Percentiles rank a stretch among this genome's conserved stretches.
These are phyloP conservation scores for Monosporascus sp. DNA, from an alignment of 2,329 filamentous ascomycete genomes.

Conservation along the genomic window DNA sequence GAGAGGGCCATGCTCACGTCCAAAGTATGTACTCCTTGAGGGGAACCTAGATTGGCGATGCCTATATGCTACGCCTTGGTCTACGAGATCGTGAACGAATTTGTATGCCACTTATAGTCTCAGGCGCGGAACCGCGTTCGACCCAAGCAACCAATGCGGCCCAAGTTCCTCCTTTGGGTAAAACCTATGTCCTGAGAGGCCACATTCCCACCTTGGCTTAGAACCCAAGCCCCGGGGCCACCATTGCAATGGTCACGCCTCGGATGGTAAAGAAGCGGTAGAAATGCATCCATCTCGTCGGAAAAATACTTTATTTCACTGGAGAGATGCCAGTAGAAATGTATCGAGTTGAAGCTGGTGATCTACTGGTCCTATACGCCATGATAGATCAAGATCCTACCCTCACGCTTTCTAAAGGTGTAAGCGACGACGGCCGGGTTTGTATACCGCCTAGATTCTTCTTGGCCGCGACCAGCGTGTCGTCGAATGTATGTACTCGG, in stretches of 20 bases:
- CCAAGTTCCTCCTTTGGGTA: constrained; percentile 36
- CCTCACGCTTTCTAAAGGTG: constrained; percentile 29
- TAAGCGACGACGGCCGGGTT: constrained; percentile 32
- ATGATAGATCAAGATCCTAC: constrained; percentile 32
- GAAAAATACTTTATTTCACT: constrained; percentile 30
- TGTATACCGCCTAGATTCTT: constrained; percentile 14
- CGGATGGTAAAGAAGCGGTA: no score
- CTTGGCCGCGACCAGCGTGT: constrained; percentile 21
- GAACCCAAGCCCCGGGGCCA: constrained; percentile 8
- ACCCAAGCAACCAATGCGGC: constrained; percentile 45
- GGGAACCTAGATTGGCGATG: constrained; percentile 32
- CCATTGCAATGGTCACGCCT: no score
- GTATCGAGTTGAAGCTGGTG: constrained; percentile 35
- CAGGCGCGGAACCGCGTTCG: constrained; percentile 35
- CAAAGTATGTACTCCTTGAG: constrained; percentile 26
- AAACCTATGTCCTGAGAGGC: constrained; percentile 17
- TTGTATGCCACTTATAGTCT: constrained; percentile 31
- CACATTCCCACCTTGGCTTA: constrained; percentile 19
- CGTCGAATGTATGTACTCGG: constrained; percentile 22
- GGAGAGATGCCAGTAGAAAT: constrained; percentile 42
- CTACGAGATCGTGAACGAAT: constrained; percentile 21
- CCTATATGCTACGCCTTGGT: constrained; percentile 21
- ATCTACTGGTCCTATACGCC: constrained; percentile 40
- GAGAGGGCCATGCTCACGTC: constrained; percentile 19
- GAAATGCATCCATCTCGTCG: constrained; percentile 24